These are phyloP conservation scores for Vitis hybrid DNA, from an alignment of 177 flowering plant genomes.

Conservation along the genomic window DNA sequence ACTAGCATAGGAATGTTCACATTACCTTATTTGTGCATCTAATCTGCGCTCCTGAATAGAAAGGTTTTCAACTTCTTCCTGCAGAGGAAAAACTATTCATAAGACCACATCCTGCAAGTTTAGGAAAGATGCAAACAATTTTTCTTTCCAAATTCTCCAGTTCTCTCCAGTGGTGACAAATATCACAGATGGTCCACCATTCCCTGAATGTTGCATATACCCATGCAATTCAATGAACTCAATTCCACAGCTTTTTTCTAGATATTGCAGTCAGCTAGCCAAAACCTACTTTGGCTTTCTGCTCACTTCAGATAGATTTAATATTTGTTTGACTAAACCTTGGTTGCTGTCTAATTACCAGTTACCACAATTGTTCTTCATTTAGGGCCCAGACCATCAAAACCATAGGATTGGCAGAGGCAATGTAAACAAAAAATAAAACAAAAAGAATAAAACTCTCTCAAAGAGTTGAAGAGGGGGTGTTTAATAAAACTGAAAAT, in stretches of 20 bases:
- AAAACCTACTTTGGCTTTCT: too few species aligned
- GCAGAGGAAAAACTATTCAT: constrained; percentile 19
- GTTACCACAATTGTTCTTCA: too few species aligned
- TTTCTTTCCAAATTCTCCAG: neutral
- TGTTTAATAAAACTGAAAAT: too few species aligned
- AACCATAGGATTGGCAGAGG: too few species aligned
- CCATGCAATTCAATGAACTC: neutral
- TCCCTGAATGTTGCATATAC: too few species aligned
- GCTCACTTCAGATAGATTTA: too few species aligned
- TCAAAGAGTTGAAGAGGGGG: too few species aligned
- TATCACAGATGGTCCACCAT: neutral
- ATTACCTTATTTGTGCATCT: constrained; percentile 84
- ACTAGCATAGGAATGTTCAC: neutral
- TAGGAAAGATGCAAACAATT: neutral
- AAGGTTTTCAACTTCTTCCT: constrained; percentile 82
- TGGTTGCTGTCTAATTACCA: too few species aligned
- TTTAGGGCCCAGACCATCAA: too few species aligned
- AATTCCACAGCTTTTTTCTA: neutral
- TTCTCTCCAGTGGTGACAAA: neutral
- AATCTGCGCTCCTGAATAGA: constrained; percentile 66
- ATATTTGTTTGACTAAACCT: too few species aligned
- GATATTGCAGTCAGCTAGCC: neutral
- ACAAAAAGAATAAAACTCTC: too few species aligned
- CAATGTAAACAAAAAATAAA: too few species aligned
- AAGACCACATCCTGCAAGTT: neutral